Conservation (phyloP, 148 eudicot species). For the Silene uniflora region DNA sequence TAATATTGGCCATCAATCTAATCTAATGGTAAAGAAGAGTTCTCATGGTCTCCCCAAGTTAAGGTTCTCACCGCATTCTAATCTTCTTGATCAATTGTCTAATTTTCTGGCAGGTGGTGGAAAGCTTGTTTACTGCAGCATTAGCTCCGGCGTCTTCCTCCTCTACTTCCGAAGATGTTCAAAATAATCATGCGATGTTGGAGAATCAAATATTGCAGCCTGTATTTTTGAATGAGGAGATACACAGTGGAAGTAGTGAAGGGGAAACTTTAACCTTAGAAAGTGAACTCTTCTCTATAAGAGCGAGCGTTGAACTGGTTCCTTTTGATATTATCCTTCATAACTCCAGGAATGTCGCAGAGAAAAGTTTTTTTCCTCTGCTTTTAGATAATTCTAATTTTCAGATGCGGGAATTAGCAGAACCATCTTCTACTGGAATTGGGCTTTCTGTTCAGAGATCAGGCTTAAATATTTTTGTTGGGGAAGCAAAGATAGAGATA, state of each 20-base stretch:
- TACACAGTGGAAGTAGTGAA: conserved; percentile 20
- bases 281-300: conserved; percentile 28
- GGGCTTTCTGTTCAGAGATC: conserved; percentile 40
- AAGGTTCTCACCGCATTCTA: not conserved
- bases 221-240: conserved; percentile 30
- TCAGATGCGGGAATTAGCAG: conserved; percentile 37
- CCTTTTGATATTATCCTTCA: conserved; percentile 53
- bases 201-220: conserved; percentile 25
- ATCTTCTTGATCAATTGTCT: conserved; percentile 5
- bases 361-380: conserved; percentile 22
- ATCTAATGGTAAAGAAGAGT: not conserved
- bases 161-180: conserved; percentile 31
- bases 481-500: conserved; percentile 41
- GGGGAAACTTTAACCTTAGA: conserved; percentile 23
- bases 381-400: conserved; percentile 24
- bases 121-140: conserved; percentile 33
- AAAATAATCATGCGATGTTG: conserved; percentile 24
- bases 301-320: conserved; percentile 42
- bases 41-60: not conserved
- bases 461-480: conserved; percentile 31
- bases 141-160: conserved; percentile 20
- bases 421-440: conserved; percentile 50
- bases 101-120: conserved; percentile 46
- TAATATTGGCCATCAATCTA: not conserved
- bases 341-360: conserved; percentile 44